A percentile compares a stretch with the other conserved stretches of the same genome.
Evolutionary conservation across 768 basidiomycete species (phyloP).

Genomic region (Cystofilobasidium capitatum): DNA sequence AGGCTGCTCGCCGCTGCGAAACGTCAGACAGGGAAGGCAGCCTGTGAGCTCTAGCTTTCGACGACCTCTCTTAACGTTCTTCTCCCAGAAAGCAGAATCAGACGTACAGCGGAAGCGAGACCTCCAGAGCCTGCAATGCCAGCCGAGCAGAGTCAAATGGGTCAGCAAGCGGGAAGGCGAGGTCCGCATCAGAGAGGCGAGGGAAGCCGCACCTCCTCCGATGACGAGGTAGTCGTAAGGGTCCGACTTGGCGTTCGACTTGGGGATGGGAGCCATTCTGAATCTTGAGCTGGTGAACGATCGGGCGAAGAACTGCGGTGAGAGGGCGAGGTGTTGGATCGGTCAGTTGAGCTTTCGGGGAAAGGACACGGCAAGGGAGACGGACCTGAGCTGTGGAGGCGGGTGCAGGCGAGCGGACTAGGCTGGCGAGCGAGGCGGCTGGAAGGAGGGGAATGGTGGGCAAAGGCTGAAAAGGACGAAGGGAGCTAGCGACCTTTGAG

Average conservation of each 20-base stretch:
- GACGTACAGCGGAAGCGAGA: slow-evolving; percentile 68
- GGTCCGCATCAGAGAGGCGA: neutral
- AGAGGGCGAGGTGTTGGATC: no score
- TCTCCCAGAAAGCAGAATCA: neutral
- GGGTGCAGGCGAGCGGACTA: no score
- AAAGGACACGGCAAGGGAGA: no score
- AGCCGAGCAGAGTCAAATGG: neutral
- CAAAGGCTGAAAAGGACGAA: no score
- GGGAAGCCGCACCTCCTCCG: slow-evolving; percentile 22
- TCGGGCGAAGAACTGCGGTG: neutral
- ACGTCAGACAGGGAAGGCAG: neutral
- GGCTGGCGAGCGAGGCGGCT: no score
- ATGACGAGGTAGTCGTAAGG: slow-evolving; percentile 24
- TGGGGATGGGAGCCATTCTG: slow-evolving; percentile 25
- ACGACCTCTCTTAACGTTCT: no score
- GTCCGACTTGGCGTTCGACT: slow-evolving; percentile 4
- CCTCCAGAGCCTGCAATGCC: slow-evolving; percentile 69
- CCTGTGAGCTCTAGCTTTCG: no score
- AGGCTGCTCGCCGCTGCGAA: slow-evolving; percentile 71
- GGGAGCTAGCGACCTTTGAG: no score
- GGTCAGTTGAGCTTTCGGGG: no score
- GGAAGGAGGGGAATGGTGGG: no score
- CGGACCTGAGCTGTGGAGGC: no score
- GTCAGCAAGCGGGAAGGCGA: no score
- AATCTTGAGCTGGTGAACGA: slow-evolving; percentile 1